phyloP scores from a whole-genome alignment of 768 basidiomycete genomes.

The Podaxis sp. region DNA sequence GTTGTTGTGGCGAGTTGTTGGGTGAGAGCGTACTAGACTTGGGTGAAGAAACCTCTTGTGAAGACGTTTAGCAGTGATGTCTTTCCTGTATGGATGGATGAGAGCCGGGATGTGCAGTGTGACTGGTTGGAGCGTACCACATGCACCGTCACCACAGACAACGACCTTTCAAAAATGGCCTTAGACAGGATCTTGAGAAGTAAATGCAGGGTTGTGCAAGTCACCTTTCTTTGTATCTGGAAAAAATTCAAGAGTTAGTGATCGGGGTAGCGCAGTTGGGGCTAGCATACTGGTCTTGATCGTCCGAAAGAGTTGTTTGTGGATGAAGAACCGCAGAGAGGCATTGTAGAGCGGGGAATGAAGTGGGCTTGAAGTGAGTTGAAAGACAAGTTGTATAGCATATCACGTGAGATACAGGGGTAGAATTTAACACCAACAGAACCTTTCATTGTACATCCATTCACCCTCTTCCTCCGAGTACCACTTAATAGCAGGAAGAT shows the following conservation, averaged over 20 bases:
- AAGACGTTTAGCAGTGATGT: constrained; percentile 87
- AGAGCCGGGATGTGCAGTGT: constrained; percentile 20
- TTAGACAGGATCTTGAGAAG: constrained; percentile 9
- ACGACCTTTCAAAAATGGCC: constrained; percentile 47
- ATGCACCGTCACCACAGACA: constrained; percentile 97
- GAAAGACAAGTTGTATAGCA: background rate
- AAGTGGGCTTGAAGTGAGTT: background rate
- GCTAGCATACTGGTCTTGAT: constrained; percentile 45
- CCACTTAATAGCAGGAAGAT: constrained; percentile 43
- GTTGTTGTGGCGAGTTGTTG: constrained; percentile 1
- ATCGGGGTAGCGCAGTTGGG: constrained; percentile 3
- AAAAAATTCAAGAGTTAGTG: constrained; percentile 10
- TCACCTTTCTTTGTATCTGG: constrained; percentile 50
- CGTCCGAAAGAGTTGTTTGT: constrained; percentile 56
- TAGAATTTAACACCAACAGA: constrained; percentile 25
- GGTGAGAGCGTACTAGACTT: constrained; percentile 74
- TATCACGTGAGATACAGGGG: constrained; percentile 6
- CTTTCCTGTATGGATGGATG: constrained; percentile 52
- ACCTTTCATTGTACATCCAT: constrained; percentile 28
- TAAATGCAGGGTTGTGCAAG: constrained; percentile 5
- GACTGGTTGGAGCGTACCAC: constrained; percentile 52
- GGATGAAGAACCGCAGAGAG: constrained; percentile 56
- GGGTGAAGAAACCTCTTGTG: constrained; percentile 90
- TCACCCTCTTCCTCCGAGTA: constrained; percentile 31
- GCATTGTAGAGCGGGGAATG: constrained; percentile 35